Evolutionary conservation across 2,329 filamentous ascomycete genomes (phyloP).

Genomic region (Penicillium decumbens): DNA sequence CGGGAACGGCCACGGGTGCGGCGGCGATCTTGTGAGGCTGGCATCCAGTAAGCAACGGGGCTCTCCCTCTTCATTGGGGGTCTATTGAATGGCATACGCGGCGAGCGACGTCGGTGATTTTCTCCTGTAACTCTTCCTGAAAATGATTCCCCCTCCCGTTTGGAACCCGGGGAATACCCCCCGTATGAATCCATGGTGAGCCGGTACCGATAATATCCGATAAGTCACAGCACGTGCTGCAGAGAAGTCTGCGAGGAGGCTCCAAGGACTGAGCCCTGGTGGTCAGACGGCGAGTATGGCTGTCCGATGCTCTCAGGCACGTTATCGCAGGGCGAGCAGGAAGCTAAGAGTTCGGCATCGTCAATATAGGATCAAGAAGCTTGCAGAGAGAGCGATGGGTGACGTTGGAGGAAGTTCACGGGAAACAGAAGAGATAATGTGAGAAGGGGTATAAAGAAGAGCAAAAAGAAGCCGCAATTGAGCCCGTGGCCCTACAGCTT

Average conservation of each 20-base stretch:
- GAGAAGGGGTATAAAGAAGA: background rate
- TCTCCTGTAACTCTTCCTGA: conserved; percentile 33
- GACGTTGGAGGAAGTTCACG: conserved; percentile 21
- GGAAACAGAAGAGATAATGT: conserved; percentile 21
- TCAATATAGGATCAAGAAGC: conserved; percentile 36
- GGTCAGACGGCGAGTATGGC: background rate
- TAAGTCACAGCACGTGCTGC: conserved; percentile 5
- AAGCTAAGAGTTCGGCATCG: conserved; percentile 37
- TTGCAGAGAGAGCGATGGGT: conserved; percentile 19
- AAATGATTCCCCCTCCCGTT: conserved; percentile 40
- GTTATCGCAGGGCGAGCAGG: conserved; percentile 10
- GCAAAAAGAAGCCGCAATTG: conserved; percentile 4
- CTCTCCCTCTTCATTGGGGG: background rate
- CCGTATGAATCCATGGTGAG: conserved; percentile 46
- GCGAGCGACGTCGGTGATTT: conserved; percentile 45
- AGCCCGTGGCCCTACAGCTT: conserved; percentile 14
- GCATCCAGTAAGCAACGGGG: background rate
- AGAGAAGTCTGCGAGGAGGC: background rate
- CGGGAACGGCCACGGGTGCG: conserved; percentile 52
- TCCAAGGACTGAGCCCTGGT: background rate
- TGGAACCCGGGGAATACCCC: conserved; percentile 43
- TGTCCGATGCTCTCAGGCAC: background rate
- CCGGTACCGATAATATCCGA: background rate
- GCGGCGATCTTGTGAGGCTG: conserved; percentile 42
- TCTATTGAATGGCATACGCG: conserved; percentile 35